Conservation (phyloP, 2,329 filamentous ascomycete species). For the Epichloe gansuensis region DNA sequence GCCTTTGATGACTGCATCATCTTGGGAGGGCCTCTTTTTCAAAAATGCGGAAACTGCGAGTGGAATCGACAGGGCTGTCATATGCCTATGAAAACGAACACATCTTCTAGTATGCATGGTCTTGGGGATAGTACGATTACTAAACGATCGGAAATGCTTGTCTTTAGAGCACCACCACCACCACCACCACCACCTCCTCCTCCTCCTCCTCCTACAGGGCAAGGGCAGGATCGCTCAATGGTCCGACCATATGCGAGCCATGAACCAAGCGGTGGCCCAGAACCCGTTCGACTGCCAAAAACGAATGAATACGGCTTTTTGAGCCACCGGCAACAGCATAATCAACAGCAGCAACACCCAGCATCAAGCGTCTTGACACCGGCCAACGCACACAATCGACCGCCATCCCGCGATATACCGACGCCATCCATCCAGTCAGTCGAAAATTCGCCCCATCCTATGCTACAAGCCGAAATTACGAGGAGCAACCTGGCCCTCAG, state of each 20-base stretch:
- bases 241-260: background rate
- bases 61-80: constrained; percentile 32
- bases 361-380: constrained; percentile 18
- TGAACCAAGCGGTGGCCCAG: constrained; percentile 5
- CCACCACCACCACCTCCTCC: background rate
- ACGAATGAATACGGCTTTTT: constrained; percentile 14
- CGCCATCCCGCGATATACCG: constrained; percentile 16
- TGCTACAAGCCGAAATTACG: constrained; percentile 27
- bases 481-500: constrained; percentile 31
- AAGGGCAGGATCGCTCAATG: background rate
- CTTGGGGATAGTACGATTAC: background rate
- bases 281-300: constrained; percentile 16
- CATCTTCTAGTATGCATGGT: background rate
- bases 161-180: constrained; percentile 1
- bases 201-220: background rate
- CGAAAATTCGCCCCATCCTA: constrained; percentile 16
- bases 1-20: constrained; percentile 34
- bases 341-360: background rate
- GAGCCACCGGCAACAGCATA: background rate
- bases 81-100: constrained; percentile 5
- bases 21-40: constrained; percentile 28
- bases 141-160: background rate
- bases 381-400: constrained; percentile 18
- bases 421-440: constrained; percentile 17
- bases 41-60: constrained; percentile 39